Conservation (phyloP, 768 basidiomycete genomes). For the Pleurotus giganteus region DNA sequence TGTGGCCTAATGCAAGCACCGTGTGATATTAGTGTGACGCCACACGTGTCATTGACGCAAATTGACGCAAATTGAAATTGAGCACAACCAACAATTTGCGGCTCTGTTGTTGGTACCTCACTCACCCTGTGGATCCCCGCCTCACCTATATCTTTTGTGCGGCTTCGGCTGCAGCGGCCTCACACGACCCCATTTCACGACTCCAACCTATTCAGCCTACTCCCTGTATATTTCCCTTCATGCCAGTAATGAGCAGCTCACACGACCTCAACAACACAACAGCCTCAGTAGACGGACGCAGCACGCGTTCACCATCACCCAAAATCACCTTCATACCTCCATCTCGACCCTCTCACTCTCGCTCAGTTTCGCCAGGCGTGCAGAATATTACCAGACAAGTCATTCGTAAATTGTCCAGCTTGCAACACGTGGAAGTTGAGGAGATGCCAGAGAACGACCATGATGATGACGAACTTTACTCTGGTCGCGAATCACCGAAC, state of each 20-base stretch:
- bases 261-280: neutral
- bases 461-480: slow-evolving; percentile 24
- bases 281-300: slow-evolving; percentile 7
- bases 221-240: neutral
- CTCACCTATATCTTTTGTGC: neutral
- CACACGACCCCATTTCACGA: slow-evolving; percentile 1
- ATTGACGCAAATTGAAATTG: neutral
- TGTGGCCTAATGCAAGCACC: no score
- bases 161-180: neutral
- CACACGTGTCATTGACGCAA: neutral
- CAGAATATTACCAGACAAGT: slow-evolving; percentile 49
- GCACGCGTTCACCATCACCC: slow-evolving; percentile 45
- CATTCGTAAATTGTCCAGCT: slow-evolving; percentile 43
- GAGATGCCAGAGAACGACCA: slow-evolving; percentile 29
- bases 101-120: slow-evolving; percentile 2
- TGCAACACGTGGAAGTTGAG: slow-evolving; percentile 29
- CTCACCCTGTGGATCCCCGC: neutral
- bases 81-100: neutral
- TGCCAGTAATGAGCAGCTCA: slow-evolving; percentile 8
- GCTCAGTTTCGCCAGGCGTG: slow-evolving; percentile 22
- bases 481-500: slow-evolving; percentile 6
- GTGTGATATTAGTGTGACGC: neutral
- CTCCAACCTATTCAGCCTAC: neutral
- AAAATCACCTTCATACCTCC: slow-evolving; percentile 41
- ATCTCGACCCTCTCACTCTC: slow-evolving; percentile 23